Conservation (phyloP, 2,329 filamentous ascomycete genomes). For the Calycina herbarum region DNA sequence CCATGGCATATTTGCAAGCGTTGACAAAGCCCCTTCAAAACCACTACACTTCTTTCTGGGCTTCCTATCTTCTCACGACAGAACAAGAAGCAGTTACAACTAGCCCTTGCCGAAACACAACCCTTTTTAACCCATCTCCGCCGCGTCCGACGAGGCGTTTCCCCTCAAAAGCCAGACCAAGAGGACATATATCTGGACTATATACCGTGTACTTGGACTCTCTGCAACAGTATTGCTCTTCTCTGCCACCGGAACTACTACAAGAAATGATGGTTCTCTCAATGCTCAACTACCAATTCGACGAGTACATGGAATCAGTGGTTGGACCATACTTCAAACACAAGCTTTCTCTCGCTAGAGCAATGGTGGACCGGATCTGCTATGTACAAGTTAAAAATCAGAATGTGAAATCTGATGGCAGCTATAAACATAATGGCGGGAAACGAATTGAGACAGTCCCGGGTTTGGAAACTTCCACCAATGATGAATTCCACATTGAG, state of each 20-base stretch:
- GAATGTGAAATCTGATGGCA: no score
- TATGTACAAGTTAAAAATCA: no score
- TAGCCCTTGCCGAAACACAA: background rate
- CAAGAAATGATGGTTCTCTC: slow-evolving; percentile 10
- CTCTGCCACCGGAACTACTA: no score
- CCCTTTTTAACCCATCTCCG: background rate
- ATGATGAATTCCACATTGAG: no score
- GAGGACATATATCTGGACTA: slow-evolving; percentile 9
- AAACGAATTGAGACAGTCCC: no score
- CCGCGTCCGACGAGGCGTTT: background rate
- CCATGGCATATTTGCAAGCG: background rate
- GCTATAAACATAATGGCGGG: no score
- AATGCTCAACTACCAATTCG: slow-evolving; percentile 7
- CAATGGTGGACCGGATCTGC: slow-evolving; percentile 18
- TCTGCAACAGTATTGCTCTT: background rate
- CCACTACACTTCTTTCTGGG: background rate
- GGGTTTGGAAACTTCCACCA: no score
- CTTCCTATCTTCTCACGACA: background rate
- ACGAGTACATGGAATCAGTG: slow-evolving; percentile 9
- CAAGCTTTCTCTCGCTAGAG: no score
- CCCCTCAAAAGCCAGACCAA: background rate
- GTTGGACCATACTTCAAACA: no score
- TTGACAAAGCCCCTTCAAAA: background rate
- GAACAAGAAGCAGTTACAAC: background rate
- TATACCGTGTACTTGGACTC: slow-evolving; percentile 8